Evolutionary conservation across 1,284 basidiomycete species (phyloP), one percentile per base, ranked within the genome.

Genomic region (Cystobasidium sp.): DNA sequence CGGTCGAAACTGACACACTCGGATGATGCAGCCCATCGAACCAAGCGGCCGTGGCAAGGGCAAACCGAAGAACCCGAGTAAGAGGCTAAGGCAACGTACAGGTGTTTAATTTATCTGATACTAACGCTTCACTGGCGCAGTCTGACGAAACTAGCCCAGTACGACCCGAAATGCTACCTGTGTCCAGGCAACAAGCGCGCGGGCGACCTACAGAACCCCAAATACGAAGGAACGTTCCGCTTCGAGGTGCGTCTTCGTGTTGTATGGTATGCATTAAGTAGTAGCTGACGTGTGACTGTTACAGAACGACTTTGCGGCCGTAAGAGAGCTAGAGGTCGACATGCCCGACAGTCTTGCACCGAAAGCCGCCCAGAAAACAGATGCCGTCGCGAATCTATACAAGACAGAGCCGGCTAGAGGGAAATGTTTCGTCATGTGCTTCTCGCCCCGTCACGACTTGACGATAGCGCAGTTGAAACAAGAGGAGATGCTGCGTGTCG

Each of bases 391-490:
- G 3, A 47, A 39, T 20, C 83, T 97, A 59, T 86, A 96, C 75
- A 86, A 85, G 1, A 84, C 86, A 0, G 85, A 91, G 76, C 90
- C 93, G 0, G 87, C 94, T 0, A 86, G 91, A 69, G 95, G 95
- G 9, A 86, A 86, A 22, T 97, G 94, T 83, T 93, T 94, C 81
- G 95, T 98, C 39, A 82, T 98, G 73, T 88, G 92, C 81, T 97
- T 95, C 83, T 90, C 94, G 81, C 93, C 93, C 1, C 84, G 90
- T 62, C 95, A 97, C 82, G 92, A 96, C 81, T 84, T 96, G n/a
- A 94, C 94, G 0, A 87, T 97, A 24, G 90, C 95, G 0, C 87
- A 89, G 70, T 86, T 97, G 77, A 77, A 84, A 0, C 77, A 86
- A 0, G 78, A 83, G 0, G 90, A 92, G 76, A 89, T 97, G 68